Percentiles rank a stretch among this genome's conserved stretches.
These are phyloP conservation scores for Pterocarpus macrocarpus DNA, from an alignment of 306 rosid species.

Conservation along the genomic window DNA sequence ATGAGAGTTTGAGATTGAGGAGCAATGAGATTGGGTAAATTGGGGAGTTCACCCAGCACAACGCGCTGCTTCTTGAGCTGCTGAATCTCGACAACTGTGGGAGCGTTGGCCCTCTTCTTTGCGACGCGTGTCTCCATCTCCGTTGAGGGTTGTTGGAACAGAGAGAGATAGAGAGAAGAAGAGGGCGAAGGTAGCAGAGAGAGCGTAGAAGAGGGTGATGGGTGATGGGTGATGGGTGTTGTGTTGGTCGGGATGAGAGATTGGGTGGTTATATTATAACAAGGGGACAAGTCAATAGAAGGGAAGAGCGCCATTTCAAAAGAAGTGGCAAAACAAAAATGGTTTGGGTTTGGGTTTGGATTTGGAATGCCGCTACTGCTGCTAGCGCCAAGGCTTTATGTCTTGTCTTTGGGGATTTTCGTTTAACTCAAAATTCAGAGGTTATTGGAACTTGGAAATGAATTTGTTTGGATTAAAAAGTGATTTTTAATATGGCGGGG, in stretches of 20 bases:
- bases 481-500: not conserved
- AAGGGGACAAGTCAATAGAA: not conserved
- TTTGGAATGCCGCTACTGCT: not conserved
- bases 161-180: not conserved
- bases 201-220: not conserved
- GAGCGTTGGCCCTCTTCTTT: conserved; percentile 53
- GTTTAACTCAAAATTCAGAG: not conserved
- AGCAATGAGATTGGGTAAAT: conserved; percentile 41
- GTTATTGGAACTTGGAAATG: not conserved
- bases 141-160: not conserved
- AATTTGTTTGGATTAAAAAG: no score
- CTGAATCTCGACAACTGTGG: conserved; percentile 36
- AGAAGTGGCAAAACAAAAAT: not conserved
- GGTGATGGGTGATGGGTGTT: not conserved
- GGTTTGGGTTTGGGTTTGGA: not conserved
- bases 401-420: not conserved
- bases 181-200: not conserved
- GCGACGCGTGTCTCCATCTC: conserved; percentile 64
- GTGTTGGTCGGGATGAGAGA: not conserved
- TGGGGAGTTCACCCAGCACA: conserved; percentile 70
- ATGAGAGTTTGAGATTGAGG: not conserved
- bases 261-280: not conserved
- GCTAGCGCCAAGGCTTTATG: not conserved
- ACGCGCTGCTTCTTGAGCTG: conserved; percentile 57
- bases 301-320: not conserved